Evolutionary conservation across 345 rosid genomes (phyloP).

Genomic region (Eutrema heterophyllum): DNA sequence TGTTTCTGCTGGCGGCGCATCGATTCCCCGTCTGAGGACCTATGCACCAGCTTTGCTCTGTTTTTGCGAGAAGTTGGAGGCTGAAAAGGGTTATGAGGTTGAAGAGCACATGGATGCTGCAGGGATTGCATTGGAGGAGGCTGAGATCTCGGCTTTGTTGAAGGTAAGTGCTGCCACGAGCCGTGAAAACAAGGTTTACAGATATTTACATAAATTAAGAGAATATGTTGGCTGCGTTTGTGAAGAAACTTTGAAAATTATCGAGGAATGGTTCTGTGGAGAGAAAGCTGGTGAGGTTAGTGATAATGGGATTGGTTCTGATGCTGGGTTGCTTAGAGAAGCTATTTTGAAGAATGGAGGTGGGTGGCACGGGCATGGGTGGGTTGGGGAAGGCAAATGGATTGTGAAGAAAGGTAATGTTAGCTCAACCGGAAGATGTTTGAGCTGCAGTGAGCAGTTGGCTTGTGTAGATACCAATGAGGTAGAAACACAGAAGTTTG

Average conservation of each 20-base stretch:
- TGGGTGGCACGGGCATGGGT: constrained; percentile 92
- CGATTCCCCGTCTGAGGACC: constrained; percentile 63
- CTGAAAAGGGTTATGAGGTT: constrained; percentile 71
- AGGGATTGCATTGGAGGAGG: constrained; percentile 61
- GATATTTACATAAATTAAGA: constrained; percentile 75
- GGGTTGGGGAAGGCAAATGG: constrained; percentile 80
- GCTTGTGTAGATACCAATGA: constrained; percentile 66
- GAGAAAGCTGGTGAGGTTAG: constrained; percentile 32
- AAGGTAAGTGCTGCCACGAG: constrained; percentile 59
- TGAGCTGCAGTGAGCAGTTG: constrained; percentile 54
- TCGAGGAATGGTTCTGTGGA: constrained; percentile 58
- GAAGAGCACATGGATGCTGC: constrained; percentile 60
- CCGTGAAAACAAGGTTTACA: constrained; percentile 52
- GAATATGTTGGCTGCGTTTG: constrained; percentile 49
- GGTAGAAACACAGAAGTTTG: constrained; percentile 59
- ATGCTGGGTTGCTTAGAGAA: constrained; percentile 34
- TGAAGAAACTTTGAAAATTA: constrained; percentile 45
- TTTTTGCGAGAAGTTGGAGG: constrained; percentile 62
- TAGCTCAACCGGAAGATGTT: constrained; percentile 46
- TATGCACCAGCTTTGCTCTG: constrained; percentile 68
- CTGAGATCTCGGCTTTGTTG: constrained; percentile 59
- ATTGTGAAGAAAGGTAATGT: constrained; percentile 48
- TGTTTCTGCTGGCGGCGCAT: constrained; percentile 35
- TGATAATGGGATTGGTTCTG: constrained; percentile 24
- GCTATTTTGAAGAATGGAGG: constrained; percentile 61